phyloP scores from a whole-genome alignment of 495 filamentous ascomycete genomes.

The Ramalina peruviana region DNA sequence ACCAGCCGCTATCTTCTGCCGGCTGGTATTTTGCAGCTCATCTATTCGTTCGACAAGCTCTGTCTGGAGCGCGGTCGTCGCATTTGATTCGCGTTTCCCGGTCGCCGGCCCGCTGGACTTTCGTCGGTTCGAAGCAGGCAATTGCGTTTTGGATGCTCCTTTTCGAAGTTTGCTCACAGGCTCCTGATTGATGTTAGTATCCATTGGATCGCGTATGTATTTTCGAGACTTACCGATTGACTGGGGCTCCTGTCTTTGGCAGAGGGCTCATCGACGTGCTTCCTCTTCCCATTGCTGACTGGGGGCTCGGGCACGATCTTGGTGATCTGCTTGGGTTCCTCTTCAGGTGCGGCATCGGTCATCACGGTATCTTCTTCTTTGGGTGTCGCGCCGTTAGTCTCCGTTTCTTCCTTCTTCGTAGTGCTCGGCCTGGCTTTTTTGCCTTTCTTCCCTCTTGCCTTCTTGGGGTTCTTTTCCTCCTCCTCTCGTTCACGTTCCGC shows the following conservation, averaged over 20 bases:
- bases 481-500: slow-evolving; percentile 8
- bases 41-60: slow-evolving; percentile 23
- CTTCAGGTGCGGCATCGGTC: neutral
- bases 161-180: slow-evolving; percentile 38
- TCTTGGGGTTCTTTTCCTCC: slow-evolving; percentile 38
- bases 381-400: slow-evolving; percentile 16
- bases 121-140: slow-evolving; percentile 15
- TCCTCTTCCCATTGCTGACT: slow-evolving; percentile 24
- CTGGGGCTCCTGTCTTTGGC: slow-evolving; percentile 9
- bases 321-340: neutral
- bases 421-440: slow-evolving; percentile 23
- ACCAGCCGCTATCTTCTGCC: slow-evolving; percentile 34
- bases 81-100: slow-evolving; percentile 16
- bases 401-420: slow-evolving; percentile 15
- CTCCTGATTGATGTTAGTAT: slow-evolving; percentile 16
- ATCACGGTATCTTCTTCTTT: neutral
- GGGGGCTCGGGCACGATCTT: neutral
- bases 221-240: slow-evolving; percentile 9
- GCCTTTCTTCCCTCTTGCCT: slow-evolving; percentile 23
- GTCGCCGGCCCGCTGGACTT: slow-evolving; percentile 25
- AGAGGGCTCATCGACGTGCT: slow-evolving; percentile 26
- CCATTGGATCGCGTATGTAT: neutral
- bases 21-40: slow-evolving; percentile 33
- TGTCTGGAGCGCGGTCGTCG: slow-evolving; percentile 13
- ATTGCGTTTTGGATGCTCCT: slow-evolving; percentile 23